A percentile compares a stretch with the other conserved stretches of the same genome.
phyloP scores from a whole-genome alignment of 148 eudicot species.

The Cornus controversa region DNA sequence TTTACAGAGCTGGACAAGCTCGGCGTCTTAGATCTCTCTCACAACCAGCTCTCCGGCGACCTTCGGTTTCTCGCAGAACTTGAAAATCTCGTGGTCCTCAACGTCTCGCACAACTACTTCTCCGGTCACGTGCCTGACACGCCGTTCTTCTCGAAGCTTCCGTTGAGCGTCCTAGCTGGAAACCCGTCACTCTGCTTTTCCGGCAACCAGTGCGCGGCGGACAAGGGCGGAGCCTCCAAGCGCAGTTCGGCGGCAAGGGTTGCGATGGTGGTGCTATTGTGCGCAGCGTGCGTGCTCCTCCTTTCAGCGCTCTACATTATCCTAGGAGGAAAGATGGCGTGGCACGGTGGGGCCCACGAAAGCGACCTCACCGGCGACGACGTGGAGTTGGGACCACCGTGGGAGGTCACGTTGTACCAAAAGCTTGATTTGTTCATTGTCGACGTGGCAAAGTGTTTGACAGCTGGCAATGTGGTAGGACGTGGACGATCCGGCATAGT shows the following conservation, averaged over 20 bases:
- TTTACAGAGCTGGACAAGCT: constrained; percentile 63
- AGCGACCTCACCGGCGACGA: constrained; percentile 30
- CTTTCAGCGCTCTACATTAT: constrained; percentile 60
- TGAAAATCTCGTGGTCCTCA: constrained; percentile 74
- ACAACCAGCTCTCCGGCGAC: constrained; percentile 70
- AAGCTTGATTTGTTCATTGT: constrained; percentile 74
- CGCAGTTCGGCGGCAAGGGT: constrained; percentile 47
- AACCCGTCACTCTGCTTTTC: constrained; percentile 53
- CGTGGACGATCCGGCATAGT: constrained; percentile 70
- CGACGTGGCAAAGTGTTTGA: constrained; percentile 62
- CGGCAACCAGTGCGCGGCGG: constrained; percentile 38
- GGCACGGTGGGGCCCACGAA: constrained; percentile 14
- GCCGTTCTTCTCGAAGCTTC: constrained; percentile 63
- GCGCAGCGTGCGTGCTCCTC: constrained; percentile 56
- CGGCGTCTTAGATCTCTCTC: constrained; percentile 76
- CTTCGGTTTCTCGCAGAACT: constrained; percentile 45
- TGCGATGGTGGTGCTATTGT: constrained; percentile 68
- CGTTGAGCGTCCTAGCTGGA: constrained; percentile 54
- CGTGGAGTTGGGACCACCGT: constrained; percentile 74
- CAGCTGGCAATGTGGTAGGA: constrained; percentile 57
- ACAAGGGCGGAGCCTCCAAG: constrained; percentile 10
- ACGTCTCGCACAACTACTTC: constrained; percentile 68
- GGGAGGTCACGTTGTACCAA: constrained; percentile 88
- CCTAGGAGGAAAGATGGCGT: constrained; percentile 32
- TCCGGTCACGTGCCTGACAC: constrained; percentile 72